Evolutionary conservation across 805 yeast species (phyloP), one percentile per base, ranked within the genome.

Genomic region (Kazachstania bromeliacearum): DNA sequence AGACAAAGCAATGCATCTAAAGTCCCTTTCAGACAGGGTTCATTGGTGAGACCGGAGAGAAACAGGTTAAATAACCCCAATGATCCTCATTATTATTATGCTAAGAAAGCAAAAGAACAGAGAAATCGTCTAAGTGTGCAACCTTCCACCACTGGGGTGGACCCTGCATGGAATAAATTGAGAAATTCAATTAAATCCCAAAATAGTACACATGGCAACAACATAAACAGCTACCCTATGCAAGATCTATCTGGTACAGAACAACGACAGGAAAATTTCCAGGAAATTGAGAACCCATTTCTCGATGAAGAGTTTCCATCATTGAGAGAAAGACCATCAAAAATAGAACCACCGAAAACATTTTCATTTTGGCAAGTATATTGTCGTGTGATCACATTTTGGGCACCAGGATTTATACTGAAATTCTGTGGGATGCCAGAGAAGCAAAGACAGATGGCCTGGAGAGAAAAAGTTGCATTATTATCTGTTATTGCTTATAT

Each of bases 401-500:
- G 96, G 92, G 94, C 94, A 3, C 95, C 96, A 1, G 73, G 80
- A 3, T 79, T 87, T 0, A 16, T 46, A 7, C n/a, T 46, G 17
- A 19, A 15, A n/a, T 63, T 83, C 30, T 81, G 76, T 60, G 97
- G 97, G 3, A 71, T 89, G 71, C 71, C 73, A 23, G 76, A 82
- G 15, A 74, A 75, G 46, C 85, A 78, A 33, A 74, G 95, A 41
- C 96, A 88, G 55, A 75, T 77, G 67, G 98, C 98, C 0, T 92
- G 98, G 98, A 73, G 98, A 53, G 98, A 92, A 54, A 89, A 89
- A 55, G 79, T 88, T 38, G 97, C 85, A 1, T 68, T 92, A 31
- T 67, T 89, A 30, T 70, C 92, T 1, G 68, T 85, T 38, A 87
- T 89, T 49, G 44, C 80, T 15, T 71, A 71, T 46, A 62, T 83